phyloP scores from a whole-genome alignment of 345 rosid species.

The Dipteronia dyeriana region DNA sequence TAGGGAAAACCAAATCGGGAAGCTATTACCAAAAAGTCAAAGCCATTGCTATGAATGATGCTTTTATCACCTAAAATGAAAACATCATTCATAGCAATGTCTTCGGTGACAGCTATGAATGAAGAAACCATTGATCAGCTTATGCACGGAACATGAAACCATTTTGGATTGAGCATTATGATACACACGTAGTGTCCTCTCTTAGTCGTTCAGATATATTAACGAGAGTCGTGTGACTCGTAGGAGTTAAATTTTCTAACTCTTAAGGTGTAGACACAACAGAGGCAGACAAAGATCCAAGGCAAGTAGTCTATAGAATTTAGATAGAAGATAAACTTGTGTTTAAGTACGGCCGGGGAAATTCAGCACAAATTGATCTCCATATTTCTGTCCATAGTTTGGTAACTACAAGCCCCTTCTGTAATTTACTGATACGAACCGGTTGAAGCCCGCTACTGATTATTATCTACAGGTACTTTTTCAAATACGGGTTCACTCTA shows the following conservation, averaged over 20 bases:
- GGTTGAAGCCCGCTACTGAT: too few species aligned
- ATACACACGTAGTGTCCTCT: background rate
- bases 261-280: constrained; percentile 16
- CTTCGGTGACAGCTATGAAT: too few species aligned
- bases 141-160: background rate
- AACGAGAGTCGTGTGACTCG: background rate
- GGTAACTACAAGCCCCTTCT: background rate
- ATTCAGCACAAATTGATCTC: background rate
- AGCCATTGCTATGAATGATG: background rate
- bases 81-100: too few species aligned
- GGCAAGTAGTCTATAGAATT: background rate
- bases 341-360: background rate
- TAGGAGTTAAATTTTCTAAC: background rate
- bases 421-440: too few species aligned
- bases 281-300: constrained; percentile 8
- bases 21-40: background rate
- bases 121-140: background rate
- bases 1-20: background rate
- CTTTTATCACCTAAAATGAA: background rate
- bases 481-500: too few species aligned
- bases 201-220: background rate
- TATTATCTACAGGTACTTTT: too few species aligned
- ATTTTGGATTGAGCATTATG: background rate
- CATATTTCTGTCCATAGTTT: background rate
- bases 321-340: background rate